These are phyloP conservation scores for Claviceps monticola DNA, from an alignment of 2,329 filamentous ascomycete genomes.

Conservation along the genomic window DNA sequence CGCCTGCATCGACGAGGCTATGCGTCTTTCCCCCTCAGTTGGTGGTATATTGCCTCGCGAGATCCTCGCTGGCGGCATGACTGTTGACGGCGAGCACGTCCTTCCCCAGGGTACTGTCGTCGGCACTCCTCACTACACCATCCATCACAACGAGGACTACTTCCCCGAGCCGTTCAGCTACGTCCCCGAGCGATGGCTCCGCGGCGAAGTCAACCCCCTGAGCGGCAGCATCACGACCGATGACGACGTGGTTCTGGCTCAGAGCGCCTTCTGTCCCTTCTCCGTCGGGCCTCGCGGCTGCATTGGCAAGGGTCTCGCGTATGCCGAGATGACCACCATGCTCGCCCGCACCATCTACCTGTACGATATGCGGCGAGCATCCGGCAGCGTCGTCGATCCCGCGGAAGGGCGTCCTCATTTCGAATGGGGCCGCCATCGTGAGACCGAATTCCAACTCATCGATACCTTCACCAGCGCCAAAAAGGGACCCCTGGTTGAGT, in stretches of 20 bases:
- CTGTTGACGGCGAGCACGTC: slow-evolving; percentile 33
- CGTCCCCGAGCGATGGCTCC: slow-evolving; percentile 52
- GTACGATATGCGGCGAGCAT: slow-evolving; percentile 43
- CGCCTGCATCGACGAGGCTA: slow-evolving; percentile 51
- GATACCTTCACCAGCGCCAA: slow-evolving; percentile 65
- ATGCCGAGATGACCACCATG: slow-evolving; percentile 51
- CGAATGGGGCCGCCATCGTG: slow-evolving; percentile 41
- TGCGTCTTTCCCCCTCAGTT: slow-evolving; percentile 48
- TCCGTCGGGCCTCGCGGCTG: slow-evolving; percentile 56
- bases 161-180: slow-evolving; percentile 46
- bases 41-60: slow-evolving; percentile 47
- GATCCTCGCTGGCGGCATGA: slow-evolving; percentile 39
- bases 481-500: slow-evolving; percentile 56
- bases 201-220: slow-evolving; percentile 26
- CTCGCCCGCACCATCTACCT: slow-evolving; percentile 46
- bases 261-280: slow-evolving; percentile 63
- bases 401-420: slow-evolving; percentile 35
- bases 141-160: slow-evolving; percentile 53
- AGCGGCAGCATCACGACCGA: slow-evolving; percentile 28
- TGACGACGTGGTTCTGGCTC: slow-evolving; percentile 39
- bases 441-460: slow-evolving; percentile 51
- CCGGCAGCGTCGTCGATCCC: slow-evolving; percentile 34
- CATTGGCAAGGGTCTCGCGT: slow-evolving; percentile 57
- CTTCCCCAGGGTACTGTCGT: slow-evolving; percentile 48
- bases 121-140: slow-evolving; percentile 51